phyloP scores from a whole-genome alignment of 768 basidiomycete genomes.

The Kwoniella sp. region DNA sequence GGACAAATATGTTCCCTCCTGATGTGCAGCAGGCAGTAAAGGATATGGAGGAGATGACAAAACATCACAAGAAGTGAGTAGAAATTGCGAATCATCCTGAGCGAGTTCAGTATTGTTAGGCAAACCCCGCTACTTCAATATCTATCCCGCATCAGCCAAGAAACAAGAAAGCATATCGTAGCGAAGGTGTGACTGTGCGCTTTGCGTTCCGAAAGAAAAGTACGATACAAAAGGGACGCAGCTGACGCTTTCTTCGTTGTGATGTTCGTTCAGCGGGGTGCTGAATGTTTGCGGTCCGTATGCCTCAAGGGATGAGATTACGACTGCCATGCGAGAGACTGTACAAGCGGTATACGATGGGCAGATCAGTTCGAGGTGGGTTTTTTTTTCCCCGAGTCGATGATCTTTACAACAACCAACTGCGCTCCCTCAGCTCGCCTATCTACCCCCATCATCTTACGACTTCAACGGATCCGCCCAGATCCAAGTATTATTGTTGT shows the following conservation, averaged over 20 bases:
- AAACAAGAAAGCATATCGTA: too few species aligned
- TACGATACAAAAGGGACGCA: background rate
- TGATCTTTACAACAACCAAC: too few species aligned
- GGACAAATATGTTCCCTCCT: slow-evolving; percentile 72
- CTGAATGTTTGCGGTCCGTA: slow-evolving; percentile 94
- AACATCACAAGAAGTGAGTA: slow-evolving; percentile 68
- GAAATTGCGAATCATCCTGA: too few species aligned
- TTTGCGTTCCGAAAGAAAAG: too few species aligned
- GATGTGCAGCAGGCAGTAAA: slow-evolving; percentile 68
- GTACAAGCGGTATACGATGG: slow-evolving; percentile 31
- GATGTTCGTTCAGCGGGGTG: slow-evolving; percentile 69
- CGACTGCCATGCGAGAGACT: slow-evolving; percentile 67
- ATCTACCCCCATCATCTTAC: too few species aligned
- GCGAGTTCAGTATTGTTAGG: too few species aligned
- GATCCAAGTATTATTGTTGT: too few species aligned
- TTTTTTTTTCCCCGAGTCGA: too few species aligned
- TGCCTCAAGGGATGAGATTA: slow-evolving; percentile 86
- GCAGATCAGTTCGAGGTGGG: background rate
- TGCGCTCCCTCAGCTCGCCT: too few species aligned
- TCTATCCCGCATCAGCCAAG: too few species aligned
- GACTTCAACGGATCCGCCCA: too few species aligned
- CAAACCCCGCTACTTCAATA: background rate
- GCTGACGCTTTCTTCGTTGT: background rate
- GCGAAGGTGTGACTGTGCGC: too few species aligned
- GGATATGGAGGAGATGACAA: slow-evolving; percentile 76